Evolutionary conservation across 1,139 yeast genomes (phyloP), one percentile per base, ranked within the genome.

Genomic region (Trichomonascaceae sp.): DNA sequence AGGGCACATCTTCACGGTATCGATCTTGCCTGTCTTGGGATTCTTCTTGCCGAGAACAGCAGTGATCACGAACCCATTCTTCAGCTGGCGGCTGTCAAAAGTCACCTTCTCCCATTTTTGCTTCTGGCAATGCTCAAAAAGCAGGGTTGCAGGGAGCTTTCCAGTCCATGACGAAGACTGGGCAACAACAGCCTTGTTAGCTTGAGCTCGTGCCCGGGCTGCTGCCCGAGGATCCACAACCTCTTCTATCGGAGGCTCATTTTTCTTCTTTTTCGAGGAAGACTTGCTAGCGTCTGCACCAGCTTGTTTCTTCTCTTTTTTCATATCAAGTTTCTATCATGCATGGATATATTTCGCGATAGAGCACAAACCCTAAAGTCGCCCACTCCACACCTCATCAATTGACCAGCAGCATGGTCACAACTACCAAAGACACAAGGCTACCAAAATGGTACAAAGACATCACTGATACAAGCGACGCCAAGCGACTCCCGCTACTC

Each of bases 61-160:
- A 27, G 74, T 62, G 0, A 82, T 79, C 0, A 70, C 51, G 50
- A 71, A 67, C 0, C 87, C 87, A 32, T 67, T 67, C 17, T 66
- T 66, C 15, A 58, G 57, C 17, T 53, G 54, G 43, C 59, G 62
- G 78, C 80, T 76, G 38, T 79, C 87, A 46, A 80, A 79, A 13
- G 67, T 74, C 4, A 84, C 93, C 45, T 77, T 77, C 38, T 76
- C 80, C 98, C 98, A 89, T 55, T 84, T 82, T 40, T 71, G 75
- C 50, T 78, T 80, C 52, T 82, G 96, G 42, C 93, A 81, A 44
- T 77, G 79, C 49, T 89, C 98, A 50, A 82, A 82, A 3, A 89
- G 64, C 23, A 89, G 57, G 0, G 93, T 76, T 2, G 82, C 85
- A 0, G 98, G 97, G 9, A 89, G 62, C 47, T 89, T 89, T 1